Evolutionary conservation across 2,329 filamentous ascomycete species (phyloP).

Genomic region (Beauveria sp.): DNA sequence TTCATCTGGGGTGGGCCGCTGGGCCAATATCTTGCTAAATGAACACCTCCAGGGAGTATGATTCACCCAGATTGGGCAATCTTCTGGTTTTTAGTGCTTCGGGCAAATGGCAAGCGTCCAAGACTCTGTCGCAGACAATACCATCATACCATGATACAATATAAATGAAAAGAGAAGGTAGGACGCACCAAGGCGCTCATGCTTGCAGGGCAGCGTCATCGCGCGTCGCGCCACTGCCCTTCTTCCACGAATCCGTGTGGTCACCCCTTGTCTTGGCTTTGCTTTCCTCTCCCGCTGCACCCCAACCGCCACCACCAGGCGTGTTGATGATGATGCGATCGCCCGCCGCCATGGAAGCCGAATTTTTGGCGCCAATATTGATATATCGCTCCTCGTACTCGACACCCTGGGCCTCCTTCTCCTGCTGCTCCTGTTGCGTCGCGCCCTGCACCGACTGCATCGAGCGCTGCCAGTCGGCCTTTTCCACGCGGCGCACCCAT

Average conservation of each 20-base stretch:
- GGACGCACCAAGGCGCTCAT: constrained; percentile 18
- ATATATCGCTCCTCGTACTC: constrained; percentile 55
- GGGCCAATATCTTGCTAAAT: too few species aligned
- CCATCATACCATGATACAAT: background rate
- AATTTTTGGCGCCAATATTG: constrained; percentile 74
- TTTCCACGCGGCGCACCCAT: constrained; percentile 70
- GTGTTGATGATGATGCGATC: constrained; percentile 73
- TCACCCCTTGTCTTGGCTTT: constrained; percentile 45
- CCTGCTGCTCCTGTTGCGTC: constrained; percentile 17
- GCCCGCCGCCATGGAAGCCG: constrained; percentile 65
- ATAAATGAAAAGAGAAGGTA: background rate
- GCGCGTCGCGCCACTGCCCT: constrained; percentile 48
- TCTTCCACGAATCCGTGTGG: constrained; percentile 43
- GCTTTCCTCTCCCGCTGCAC: constrained; percentile 50
- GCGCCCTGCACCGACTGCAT: constrained; percentile 30
- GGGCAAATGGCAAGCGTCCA: background rate
- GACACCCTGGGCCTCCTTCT: constrained; percentile 23
- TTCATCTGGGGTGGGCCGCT: too few species aligned
- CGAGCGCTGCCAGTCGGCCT: constrained; percentile 42
- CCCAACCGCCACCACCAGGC: constrained; percentile 75
- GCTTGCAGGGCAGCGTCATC: constrained; percentile 54
- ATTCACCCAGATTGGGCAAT: too few species aligned
- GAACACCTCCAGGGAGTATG: too few species aligned
- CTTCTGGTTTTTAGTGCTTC: too few species aligned
- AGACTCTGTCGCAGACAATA: too few species aligned